Conservation (phyloP, 2,329 filamentous ascomycete species). For the Pezicula neosporulosa region DNA sequence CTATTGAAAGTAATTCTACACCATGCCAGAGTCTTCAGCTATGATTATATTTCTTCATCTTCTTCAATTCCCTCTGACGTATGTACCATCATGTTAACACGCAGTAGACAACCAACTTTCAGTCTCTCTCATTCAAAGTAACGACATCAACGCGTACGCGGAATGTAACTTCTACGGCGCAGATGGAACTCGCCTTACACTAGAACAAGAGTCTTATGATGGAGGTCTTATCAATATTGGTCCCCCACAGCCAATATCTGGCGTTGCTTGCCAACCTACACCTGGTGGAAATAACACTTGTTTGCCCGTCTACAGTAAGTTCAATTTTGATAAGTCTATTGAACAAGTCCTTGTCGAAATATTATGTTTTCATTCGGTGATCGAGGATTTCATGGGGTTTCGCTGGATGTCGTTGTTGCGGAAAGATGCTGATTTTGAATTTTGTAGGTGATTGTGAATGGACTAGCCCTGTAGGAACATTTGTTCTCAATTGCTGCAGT, state of each 20-base stretch:
- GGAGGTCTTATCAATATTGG: constrained; percentile 37
- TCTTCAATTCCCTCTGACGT: neutral
- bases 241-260: constrained; percentile 39
- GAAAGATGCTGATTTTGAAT: neutral
- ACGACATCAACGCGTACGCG: constrained; percentile 38
- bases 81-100: neutral
- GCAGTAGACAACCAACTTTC: constrained; percentile 34
- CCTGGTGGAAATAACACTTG: constrained; percentile 36
- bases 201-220: constrained; percentile 29
- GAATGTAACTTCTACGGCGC: constrained; percentile 42
- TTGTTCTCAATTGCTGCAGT: constrained; percentile 14
- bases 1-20: neutral
- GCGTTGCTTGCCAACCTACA: constrained; percentile 27
- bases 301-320: constrained; percentile 35
- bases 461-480: constrained; percentile 8
- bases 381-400: neutral
- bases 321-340: constrained; percentile 22
- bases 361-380: neutral
- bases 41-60: neutral
- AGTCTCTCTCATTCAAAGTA: constrained; percentile 37
- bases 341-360: neutral
- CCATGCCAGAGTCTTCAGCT: too few species aligned
- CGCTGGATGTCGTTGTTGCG: too few species aligned
- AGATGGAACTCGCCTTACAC: constrained; percentile 17
- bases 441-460: constrained; percentile 12